Conservation (phyloP, 1,139 yeast species). For the Geotrichum phurueaensis region DNA sequence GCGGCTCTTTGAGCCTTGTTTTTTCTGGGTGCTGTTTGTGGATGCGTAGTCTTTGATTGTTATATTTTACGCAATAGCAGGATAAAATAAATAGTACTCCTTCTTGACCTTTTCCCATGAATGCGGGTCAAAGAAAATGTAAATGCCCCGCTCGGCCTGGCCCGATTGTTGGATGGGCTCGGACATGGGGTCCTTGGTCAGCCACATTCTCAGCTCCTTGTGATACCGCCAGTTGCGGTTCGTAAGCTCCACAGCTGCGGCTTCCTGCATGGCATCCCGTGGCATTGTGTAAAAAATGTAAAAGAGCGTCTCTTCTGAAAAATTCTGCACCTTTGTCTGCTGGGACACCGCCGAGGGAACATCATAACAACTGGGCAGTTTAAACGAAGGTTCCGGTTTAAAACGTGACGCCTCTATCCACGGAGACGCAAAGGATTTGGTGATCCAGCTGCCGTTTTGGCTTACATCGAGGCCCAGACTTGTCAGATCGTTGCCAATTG, state of each 20-base stretch:
- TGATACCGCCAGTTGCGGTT: constrained; percentile 96
- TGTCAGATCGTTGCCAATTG: constrained; percentile 72
- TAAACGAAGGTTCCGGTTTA: constrained; percentile 81
- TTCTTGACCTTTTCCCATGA: constrained; percentile 88
- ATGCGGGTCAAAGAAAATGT: constrained; percentile 91
- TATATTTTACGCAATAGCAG: constrained; percentile 36
- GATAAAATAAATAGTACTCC: constrained; percentile 40
- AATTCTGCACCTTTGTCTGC: constrained; percentile 66
- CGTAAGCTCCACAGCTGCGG: constrained; percentile 81
- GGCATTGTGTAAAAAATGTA: constrained; percentile 93
- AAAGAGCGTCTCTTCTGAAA: constrained; percentile 89
- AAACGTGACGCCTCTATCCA: constrained; percentile 90
- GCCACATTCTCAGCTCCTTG: constrained; percentile 92
- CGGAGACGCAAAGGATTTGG: constrained; percentile 79
- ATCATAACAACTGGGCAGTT: constrained; percentile 53
- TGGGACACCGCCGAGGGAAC: constrained; percentile 49
- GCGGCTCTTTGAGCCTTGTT: background rate
- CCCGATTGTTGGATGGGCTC: constrained; percentile 84
- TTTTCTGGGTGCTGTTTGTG: background rate
- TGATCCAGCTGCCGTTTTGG: constrained; percentile 43
- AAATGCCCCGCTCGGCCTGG: constrained; percentile 90
- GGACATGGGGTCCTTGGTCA: constrained; percentile 85
- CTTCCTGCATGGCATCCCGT: constrained; percentile 85
- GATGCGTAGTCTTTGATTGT: background rate
- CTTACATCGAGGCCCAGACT: constrained; percentile 65